A percentile compares a stretch with the other conserved stretches of the same genome.
phyloP scores from a whole-genome alignment of 129 eudicot genomes.

The Apium graveolens region DNA sequence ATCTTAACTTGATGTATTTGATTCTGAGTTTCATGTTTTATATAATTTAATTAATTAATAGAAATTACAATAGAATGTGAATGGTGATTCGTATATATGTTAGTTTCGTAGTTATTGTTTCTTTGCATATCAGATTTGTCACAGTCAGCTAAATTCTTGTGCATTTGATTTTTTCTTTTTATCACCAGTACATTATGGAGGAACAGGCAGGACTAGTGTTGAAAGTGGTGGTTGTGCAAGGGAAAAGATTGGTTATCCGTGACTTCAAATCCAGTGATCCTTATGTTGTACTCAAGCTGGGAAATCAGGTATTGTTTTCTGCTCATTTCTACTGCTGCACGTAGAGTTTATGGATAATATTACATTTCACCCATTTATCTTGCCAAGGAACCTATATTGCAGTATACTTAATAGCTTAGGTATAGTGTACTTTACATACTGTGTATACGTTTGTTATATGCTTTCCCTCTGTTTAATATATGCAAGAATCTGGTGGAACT shows the following conservation, averaged over 20 bases:
- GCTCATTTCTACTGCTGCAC: background rate
- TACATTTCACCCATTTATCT: background rate
- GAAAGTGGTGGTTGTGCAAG: conserved; percentile 43
- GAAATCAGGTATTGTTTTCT: conserved; percentile 37
- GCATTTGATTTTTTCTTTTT: background rate
- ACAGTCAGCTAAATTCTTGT: background rate
- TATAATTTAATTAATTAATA: background rate
- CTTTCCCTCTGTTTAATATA: background rate
- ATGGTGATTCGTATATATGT: background rate
- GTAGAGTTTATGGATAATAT: background rate
- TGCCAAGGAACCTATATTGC: background rate
- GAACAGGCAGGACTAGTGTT: conserved; percentile 28
- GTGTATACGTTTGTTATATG: background rate
- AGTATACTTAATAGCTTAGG: background rate
- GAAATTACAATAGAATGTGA: background rate
- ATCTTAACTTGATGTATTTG: background rate
- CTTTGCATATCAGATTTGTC: background rate
- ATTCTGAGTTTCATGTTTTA: background rate
- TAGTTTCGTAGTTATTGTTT: background rate
- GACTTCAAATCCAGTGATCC: conserved; percentile 67
- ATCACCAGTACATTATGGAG: conserved; percentile 23
- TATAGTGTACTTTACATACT: background rate
- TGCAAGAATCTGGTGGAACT: background rate
- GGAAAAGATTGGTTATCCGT: conserved; percentile 39
- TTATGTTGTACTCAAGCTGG: conserved; percentile 47